Conservation (phyloP, 2,329 filamentous ascomycete species). For the Penicillium capsulatum region DNA sequence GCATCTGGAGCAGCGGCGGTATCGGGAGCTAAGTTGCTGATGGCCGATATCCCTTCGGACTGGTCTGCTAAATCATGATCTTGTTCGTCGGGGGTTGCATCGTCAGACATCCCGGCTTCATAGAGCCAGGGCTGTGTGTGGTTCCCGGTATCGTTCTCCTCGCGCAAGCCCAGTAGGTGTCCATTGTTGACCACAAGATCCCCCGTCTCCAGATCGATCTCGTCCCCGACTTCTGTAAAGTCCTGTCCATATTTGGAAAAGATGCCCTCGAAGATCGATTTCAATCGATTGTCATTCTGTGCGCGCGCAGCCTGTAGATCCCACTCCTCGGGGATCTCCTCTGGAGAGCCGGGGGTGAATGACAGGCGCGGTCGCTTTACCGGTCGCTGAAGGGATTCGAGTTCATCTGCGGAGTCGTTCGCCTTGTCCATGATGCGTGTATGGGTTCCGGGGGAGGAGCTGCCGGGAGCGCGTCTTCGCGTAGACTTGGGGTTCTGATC, state of each 20-base stretch:
- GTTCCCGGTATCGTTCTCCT: conserved; percentile 51
- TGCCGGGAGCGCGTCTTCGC: not conserved
- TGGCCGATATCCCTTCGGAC: too few species aligned
- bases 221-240: conserved; percentile 78
- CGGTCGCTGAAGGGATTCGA: conserved; percentile 29
- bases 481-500: not conserved
- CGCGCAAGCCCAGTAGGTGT: conserved; percentile 63
- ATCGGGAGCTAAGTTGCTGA: too few species aligned
- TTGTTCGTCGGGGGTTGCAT: conserved; percentile 2
- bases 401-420: conserved; percentile 4
- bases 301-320: conserved; percentile 60
- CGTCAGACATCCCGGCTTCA: conserved; percentile 14
- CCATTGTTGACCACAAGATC: conserved; percentile 87
- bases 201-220: conserved; percentile 79
- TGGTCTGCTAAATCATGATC: not conserved
- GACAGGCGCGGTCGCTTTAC: conserved; percentile 58
- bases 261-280: conserved; percentile 80
- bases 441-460: not conserved
- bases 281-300: conserved; percentile 66
- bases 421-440: conserved; percentile 1
- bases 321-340: conserved; percentile 36
- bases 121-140: conserved; percentile 17
- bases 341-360: conserved; percentile 9
- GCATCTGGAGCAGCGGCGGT: not conserved
- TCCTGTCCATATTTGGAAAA: conserved; percentile 84